phyloP scores from a whole-genome alignment of 768 basidiomycete species.

The Kwoniella sp. region DNA sequence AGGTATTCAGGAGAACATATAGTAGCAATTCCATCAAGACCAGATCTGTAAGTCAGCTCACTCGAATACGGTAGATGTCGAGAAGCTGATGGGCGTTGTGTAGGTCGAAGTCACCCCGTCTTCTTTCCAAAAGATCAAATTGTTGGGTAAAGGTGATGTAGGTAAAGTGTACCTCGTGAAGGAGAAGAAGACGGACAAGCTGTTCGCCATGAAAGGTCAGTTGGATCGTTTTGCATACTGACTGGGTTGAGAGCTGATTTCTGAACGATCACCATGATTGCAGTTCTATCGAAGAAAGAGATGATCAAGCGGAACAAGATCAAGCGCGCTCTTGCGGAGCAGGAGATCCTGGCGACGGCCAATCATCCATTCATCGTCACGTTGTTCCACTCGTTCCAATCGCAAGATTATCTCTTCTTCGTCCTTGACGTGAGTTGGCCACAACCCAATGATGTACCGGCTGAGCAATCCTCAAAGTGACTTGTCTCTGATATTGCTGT shows the following conservation, averaged over 20 bases:
- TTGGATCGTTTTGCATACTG: neutral
- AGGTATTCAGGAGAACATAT: constrained; percentile 86
- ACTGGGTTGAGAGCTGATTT: neutral
- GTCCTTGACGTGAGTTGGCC: constrained; percentile 42
- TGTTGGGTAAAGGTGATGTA: constrained; percentile 98
- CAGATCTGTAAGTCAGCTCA: constrained; percentile 65
- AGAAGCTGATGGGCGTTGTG: neutral
- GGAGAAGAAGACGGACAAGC: constrained; percentile 94
- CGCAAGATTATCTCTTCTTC: constrained; percentile 95
- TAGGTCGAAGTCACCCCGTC: constrained; percentile 92
- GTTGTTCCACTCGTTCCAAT: constrained; percentile 98
- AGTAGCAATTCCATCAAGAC: constrained; percentile 97
- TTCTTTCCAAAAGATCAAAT: constrained; percentile 93
- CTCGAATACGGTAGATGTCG: neutral
- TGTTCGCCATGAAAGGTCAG: constrained; percentile 99
- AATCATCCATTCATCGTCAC: constrained; percentile 99
- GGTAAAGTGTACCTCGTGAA: constrained; percentile 97
- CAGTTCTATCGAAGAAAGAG: constrained; percentile 93
- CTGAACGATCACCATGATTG: neutral
- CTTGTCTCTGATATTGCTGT: neutral
- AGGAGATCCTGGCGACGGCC: constrained; percentile 96
- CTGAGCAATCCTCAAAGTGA: neutral
- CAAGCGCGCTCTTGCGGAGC: constrained; percentile 96
- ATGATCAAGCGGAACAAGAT: constrained; percentile 99
- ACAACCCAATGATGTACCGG: neutral